Conservation (phyloP, 352 stramenopile genomes). For the Pythium phragmiticola region DNA sequence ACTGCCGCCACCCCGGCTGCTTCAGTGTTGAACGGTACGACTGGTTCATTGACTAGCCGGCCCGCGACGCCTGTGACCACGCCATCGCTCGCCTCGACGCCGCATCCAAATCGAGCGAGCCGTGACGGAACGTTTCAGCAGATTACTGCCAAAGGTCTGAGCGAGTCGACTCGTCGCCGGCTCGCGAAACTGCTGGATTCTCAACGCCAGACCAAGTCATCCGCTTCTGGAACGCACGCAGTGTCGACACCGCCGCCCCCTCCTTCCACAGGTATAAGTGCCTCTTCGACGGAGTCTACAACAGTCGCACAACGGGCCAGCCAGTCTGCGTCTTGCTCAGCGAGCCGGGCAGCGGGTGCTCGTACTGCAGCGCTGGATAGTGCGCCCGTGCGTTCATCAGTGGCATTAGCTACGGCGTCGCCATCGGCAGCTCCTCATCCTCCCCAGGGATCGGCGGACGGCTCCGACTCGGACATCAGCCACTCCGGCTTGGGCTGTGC, state of each 20-base stretch:
- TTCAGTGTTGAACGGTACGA: not conserved
- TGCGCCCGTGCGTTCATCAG: not conserved
- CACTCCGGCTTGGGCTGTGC: constrained; percentile 24
- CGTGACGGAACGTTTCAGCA: not conserved
- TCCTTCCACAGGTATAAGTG: not conserved
- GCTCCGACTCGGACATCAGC: constrained; percentile 17
- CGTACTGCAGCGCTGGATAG: not conserved
- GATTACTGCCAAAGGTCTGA: constrained; percentile 4
- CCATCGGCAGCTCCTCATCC: not conserved
- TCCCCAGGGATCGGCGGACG: not conserved
- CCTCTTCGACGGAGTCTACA: not conserved
- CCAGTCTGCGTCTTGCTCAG: too few species aligned
- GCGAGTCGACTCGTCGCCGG: constrained; percentile 5
- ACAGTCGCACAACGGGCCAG: not conserved
- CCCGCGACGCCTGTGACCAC: not conserved
- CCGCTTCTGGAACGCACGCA: not conserved
- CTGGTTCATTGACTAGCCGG: not conserved
- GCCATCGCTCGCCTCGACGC: too few species aligned
- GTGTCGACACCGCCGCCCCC: not conserved
- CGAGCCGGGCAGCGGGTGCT: not conserved
- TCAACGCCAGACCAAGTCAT: constrained; percentile 14
- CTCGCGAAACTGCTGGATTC: constrained; percentile 10
- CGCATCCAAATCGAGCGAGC: not conserved
- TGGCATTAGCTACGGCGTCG: not conserved
- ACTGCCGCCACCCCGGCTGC: not conserved